Evolutionary conservation across 129 eudicot species (phyloP), one percentile per base, ranked within the genome.

Genomic region (Kitagawia praeruptora): DNA sequence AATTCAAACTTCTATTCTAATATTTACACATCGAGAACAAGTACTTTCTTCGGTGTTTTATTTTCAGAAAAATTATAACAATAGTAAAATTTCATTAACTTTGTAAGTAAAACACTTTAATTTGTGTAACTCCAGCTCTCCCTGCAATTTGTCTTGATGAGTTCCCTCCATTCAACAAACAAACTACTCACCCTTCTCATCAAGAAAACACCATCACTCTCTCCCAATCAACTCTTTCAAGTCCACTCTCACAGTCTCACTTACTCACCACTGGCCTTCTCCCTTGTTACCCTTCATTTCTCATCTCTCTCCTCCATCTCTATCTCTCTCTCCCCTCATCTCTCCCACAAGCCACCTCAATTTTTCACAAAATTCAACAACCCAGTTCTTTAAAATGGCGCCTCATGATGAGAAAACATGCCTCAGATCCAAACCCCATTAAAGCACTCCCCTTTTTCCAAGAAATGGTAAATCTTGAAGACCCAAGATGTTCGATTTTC

Each of bases 381-480:
- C 86, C 83, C 72, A 40, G 27, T 34, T 45, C 69, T 19, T 47
- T 28, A 11, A 48, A 83, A 83, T 83, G 86, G 83, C 74, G 81
- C 28, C 83, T 83, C 28, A 79, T 83, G 80, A 79, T 83, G 38
- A 56, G 56, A 46, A 83, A 40, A 49, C 83, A 74, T 40, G 83
- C 86, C 23, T 79, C 77, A 67, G 83, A 80, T 7, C 38, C 71
- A 63, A 46, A 42, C 67, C 83, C 86, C 25, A 27, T 67, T 64
- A 45, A 64, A 78, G 80, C 83, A 41, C n/a, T 83, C 15, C 61
- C 80, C 18, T 83, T 83, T 18, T 83, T 83, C 45, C 81, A 72
- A 69, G 76, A 83, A 37, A 78, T 78, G 85, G 13, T 75, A 34
- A 9, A 10, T 45, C 8, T 19, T 6, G 38, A 8, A 0, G 39